These are phyloP conservation scores for Talaromyces rugulosus DNA, from an alignment of 2,329 filamentous ascomycete species.

Conservation along the genomic window DNA sequence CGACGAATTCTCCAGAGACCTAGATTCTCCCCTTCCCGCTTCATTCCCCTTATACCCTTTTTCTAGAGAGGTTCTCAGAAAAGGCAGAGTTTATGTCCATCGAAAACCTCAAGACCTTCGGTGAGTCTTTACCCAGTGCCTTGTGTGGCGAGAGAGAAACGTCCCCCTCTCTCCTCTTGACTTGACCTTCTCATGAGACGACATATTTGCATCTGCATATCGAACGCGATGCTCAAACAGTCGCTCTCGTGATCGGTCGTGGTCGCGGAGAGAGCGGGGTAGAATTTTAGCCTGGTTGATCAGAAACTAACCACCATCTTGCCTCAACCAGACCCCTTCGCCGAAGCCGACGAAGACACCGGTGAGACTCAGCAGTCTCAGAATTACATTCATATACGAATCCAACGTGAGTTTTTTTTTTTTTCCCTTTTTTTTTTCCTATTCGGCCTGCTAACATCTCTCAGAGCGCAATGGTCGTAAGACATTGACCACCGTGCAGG, in stretches of 20 bases:
- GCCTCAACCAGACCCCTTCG: constrained; percentile 83
- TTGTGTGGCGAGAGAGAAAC: no score
- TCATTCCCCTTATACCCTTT: constrained; percentile 27
- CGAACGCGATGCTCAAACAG: neutral
- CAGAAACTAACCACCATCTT: constrained; percentile 29
- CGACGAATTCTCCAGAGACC: constrained; percentile 25
- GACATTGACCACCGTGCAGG: constrained; percentile 99
- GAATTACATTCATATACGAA: constrained; percentile 99
- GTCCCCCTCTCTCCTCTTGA: constrained; percentile 13
- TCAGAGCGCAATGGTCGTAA: constrained; percentile 99
- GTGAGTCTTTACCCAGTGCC: constrained; percentile 52
- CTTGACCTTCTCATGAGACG: neutral
- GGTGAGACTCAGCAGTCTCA: constrained; percentile 92
- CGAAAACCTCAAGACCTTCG: constrained; percentile 97
- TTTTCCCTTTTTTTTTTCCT: neutral
- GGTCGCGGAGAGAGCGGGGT: constrained; percentile 32
- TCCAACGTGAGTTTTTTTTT: constrained; percentile 72
- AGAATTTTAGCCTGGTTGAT: constrained; percentile 23
- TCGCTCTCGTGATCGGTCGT: constrained; percentile 4
- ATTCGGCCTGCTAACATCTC: constrained; percentile 20
- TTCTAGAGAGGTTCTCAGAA: constrained; percentile 48
- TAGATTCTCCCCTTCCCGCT: constrained; percentile 25
- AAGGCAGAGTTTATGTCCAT: constrained; percentile 95
- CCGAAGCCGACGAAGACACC: constrained; percentile 99
- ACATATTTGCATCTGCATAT: neutral